These are phyloP conservation scores for Daldinia sp. DNA, from an alignment of 2,329 filamentous ascomycete species.

Conservation along the genomic window DNA sequence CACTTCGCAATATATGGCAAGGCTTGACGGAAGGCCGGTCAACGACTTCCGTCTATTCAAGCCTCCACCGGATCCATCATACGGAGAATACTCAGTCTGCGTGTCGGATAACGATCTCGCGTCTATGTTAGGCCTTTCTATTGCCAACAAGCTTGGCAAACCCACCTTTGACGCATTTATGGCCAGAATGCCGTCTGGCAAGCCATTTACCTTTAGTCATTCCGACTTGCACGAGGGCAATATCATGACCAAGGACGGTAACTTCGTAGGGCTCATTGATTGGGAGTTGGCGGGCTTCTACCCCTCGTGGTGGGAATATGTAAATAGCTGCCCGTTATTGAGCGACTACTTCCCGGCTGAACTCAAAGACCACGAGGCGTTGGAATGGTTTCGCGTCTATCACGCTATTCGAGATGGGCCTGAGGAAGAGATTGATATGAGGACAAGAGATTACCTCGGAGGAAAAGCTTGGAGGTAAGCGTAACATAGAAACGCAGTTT, in stretches of 20 bases:
- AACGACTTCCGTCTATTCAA: constrained; percentile 28
- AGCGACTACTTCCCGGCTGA: constrained; percentile 15
- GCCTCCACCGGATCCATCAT: background rate
- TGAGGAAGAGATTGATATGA: background rate
- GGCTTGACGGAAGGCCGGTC: constrained; percentile 21
- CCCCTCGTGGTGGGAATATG: constrained; percentile 37
- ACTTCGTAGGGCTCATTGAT: constrained; percentile 30
- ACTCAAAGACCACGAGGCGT: constrained; percentile 11
- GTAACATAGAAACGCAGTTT: background rate
- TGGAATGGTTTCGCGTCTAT: constrained; percentile 36
- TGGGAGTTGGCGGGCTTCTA: constrained; percentile 35
- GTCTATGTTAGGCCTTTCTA: constrained; percentile 10
- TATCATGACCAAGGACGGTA: constrained; percentile 37
- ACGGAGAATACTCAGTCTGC: constrained; percentile 5
- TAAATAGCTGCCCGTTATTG: constrained; percentile 24
- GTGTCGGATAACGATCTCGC: constrained; percentile 12
- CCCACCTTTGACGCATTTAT: constrained; percentile 21
- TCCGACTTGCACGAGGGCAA: constrained; percentile 32
- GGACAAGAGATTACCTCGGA: background rate
- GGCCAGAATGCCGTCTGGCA: constrained; percentile 29
- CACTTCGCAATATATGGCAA: constrained; percentile 17
- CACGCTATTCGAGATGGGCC: constrained; percentile 16
- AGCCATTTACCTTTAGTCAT: constrained; percentile 34
- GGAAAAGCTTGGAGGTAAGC: background rate
- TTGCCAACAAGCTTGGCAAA: background rate